Evolutionary conservation across 768 basidiomycete species (phyloP).

Genomic region (Omphalotus guepiniiformis): DNA sequence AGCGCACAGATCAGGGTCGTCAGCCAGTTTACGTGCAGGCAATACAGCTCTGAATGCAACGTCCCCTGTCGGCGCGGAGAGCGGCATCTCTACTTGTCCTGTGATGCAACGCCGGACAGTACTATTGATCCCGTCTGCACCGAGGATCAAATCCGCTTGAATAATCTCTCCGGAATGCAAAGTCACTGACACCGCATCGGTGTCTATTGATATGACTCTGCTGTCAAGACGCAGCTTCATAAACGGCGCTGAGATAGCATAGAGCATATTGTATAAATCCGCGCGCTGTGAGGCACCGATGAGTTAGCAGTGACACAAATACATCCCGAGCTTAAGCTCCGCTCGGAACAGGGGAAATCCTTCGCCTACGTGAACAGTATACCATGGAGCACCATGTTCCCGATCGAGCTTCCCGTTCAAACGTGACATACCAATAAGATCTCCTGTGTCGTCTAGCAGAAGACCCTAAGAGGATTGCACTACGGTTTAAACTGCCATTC

Average conservation of each 20-base stretch:
- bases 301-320: no score
- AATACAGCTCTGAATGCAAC: constrained; percentile 24
- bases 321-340: no score
- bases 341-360: background rate
- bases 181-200: constrained; percentile 26
- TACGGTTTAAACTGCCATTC: no score
- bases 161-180: constrained; percentile 32
- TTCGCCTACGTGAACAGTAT: constrained; percentile 29
- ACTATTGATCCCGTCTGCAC: constrained; percentile 52
- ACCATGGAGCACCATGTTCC: constrained; percentile 31
- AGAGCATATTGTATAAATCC: constrained; percentile 32
- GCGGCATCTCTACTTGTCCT: constrained; percentile 32
- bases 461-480: background rate
- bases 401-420: constrained; percentile 6
- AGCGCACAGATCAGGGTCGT: constrained; percentile 13
- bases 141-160: constrained; percentile 28
- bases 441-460: constrained; percentile 1
- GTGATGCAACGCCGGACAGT: constrained; percentile 36
- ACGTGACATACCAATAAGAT: constrained; percentile 3
- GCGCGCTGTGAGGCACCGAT: constrained; percentile 34
- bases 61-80: constrained; percentile 24
- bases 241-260: constrained; percentile 20
- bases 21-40: constrained; percentile 14
- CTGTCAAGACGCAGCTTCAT: constrained; percentile 22
- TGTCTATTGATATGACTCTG: constrained; percentile 21